Evolutionary conservation across 2,329 filamentous ascomycete genomes (phyloP), one percentile per base, ranked within the genome.

Genomic region (Trichophyton rubrum): DNA sequence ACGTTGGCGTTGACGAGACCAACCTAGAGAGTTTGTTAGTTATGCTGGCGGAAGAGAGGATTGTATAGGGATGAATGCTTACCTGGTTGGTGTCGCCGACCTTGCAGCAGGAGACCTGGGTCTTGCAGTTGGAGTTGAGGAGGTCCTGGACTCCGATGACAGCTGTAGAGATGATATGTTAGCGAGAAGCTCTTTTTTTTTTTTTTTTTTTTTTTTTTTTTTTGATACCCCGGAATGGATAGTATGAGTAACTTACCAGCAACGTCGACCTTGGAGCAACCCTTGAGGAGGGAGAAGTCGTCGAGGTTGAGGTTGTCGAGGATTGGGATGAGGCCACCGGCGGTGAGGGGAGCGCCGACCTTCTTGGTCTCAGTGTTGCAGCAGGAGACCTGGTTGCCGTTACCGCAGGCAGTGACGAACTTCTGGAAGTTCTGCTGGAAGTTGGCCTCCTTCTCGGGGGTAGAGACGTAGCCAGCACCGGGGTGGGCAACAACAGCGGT

Each of bases 241-340:
- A 2, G 24, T 15, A 1, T 57, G 17, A 57, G 33, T 41, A 5
- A 35, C 40, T 15, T 68, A 74, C 72, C 53, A 60, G 67, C 62
- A 58, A 73, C 35, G 47, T 68, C 65, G 45, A 75, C 68, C 69
- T 74, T 73, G 68, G 72, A 73, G 72, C 73, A 75, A 69, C 73
- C 68, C 64, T 74, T 67, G 67, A 75, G 74, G 64, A 75, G 68
- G 68, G 70, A 71, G 30, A 74, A 64, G 63, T 71, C 69, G 58
- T 69, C 62, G 49, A 71, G 69, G 59, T 70, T 70, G 62, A 73
- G 63, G 64, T 70, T 70, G 62, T 71, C 69, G 64, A 74, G 64
- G 27, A 74, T 66, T 66, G 70, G 68, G 65, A 63, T 63, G 60
- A 75, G 69, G 38, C 67, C 64, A 64, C 71, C 71, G 55, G 66